A percentile compares a stretch with the other conserved stretches of the same genome.
phyloP scores from a whole-genome alignment of 1,284 basidiomycete genomes.

The Fomitopsis pinicola region DNA sequence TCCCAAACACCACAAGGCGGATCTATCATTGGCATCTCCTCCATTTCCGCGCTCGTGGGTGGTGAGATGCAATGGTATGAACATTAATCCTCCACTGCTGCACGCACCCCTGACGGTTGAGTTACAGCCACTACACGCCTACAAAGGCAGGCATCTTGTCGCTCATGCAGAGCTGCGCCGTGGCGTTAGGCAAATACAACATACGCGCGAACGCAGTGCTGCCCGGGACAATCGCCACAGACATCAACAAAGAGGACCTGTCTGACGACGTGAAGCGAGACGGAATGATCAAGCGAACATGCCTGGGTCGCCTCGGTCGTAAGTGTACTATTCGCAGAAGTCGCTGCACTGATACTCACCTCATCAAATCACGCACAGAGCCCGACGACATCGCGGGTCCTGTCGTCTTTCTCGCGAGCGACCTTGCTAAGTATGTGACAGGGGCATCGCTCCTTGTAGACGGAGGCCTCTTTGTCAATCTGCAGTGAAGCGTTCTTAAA shows the following conservation, averaged over 20 bases:
- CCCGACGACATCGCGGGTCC: constrained; percentile 78
- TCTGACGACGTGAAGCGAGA: constrained; percentile 56
- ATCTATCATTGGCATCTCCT: constrained; percentile 72
- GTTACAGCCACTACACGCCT: constrained; percentile 67
- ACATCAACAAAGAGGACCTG: constrained; percentile 79
- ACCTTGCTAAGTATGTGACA: constrained; percentile 72
- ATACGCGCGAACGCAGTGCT: constrained; percentile 71
- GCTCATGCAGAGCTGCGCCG: constrained; percentile 80
- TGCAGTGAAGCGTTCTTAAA: constrained; percentile 43
- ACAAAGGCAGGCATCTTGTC: constrained; percentile 80
- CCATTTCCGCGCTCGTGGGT: constrained; percentile 76
- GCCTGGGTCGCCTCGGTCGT: constrained; percentile 66
- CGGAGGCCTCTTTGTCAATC: constrained; percentile 75
- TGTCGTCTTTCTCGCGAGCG: constrained; percentile 72
- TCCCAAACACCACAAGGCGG: constrained; percentile 67
- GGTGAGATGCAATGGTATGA: constrained; percentile 66
- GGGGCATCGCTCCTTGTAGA: constrained; percentile 72
- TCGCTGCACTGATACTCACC: not conserved
- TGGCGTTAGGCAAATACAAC: constrained; percentile 71
- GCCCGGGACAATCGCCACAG: constrained; percentile 73
- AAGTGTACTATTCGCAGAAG: constrained; percentile 14
- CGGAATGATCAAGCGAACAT: constrained; percentile 65
- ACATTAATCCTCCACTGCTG: not conserved
- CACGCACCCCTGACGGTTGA: constrained; percentile 1
- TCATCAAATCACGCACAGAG: constrained; percentile 26